Base-by-base conservation (phyloP, 169 alveolate species). In the Amoebophrya sp. region DNA sequence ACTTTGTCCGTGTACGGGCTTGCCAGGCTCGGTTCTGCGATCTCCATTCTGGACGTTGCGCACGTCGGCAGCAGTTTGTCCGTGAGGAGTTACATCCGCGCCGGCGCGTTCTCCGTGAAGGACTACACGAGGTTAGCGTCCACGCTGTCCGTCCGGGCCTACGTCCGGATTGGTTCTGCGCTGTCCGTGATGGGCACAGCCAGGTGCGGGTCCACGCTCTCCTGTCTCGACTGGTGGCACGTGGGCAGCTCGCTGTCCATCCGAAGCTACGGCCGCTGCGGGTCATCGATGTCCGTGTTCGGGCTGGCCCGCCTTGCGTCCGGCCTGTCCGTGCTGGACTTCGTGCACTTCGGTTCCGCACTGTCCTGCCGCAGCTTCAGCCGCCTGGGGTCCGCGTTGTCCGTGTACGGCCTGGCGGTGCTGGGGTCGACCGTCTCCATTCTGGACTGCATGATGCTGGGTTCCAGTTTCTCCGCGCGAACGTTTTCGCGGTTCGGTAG, bases 291-390 rank as follows among this genome's bases (percentile, higher is more conserved):
- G 90, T 90, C 92, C 0, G 90, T 38, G 89, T 92, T 89, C 91
- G 94, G 90, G 39, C 83, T 89, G 35, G 92, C 92, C 29, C 90
- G 94, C 38, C 91, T 77, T 41, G 94, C 92, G 35, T 38, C 88
- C 39, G 40, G 91, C n/a, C 91, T 53, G 32, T 53, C 90, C 0
- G 91, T 77, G 90, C 77, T 92, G 92, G 92, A 92, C 90, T 90
- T 77, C 77, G 92, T 89, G 90, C 92, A 77, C 66, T 92, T 39
- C 41, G 94, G 94, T 7, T 89, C 92, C 89, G 32, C 94, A 23
- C 77, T 40, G 39, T 77, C 77, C 40, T 89, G 14, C 90, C 77
- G 94, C 40, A 77, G 91, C 91, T 92, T 92, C 47, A 40, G 90
- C 23, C 32, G 77, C 38, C 77, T 38, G 91, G 94, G 92, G 35